A percentile compares a stretch with the other conserved stretches of the same genome.
These are phyloP conservation scores for Rubus idaeus DNA, from an alignment of 306 rosid species.

Conservation along the genomic window DNA sequence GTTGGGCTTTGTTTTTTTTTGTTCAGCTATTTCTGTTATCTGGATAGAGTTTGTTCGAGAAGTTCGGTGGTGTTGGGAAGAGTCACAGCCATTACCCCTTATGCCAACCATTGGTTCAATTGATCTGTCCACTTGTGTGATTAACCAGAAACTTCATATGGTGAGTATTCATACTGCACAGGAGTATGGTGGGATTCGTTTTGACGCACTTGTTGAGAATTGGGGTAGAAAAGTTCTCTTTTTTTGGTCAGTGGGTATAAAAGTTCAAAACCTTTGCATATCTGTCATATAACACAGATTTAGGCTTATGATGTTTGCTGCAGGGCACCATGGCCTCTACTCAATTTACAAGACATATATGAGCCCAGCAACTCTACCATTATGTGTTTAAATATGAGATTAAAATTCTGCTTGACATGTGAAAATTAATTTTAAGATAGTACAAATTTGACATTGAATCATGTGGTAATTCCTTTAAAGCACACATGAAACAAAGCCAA, in stretches of 20 bases:
- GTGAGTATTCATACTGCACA: conserved; percentile 45
- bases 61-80: conserved; percentile 99
- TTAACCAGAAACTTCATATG: conserved; percentile 91
- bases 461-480: conserved; percentile 4
- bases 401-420: conserved; percentile 1
- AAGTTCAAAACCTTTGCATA: not conserved
- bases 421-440: conserved; percentile 1
- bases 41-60: conserved; percentile 98
- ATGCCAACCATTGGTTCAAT: conserved; percentile 72
- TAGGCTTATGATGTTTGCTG: not conserved
- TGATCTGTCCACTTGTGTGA: conserved; percentile 84
- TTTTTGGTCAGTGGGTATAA: not conserved
- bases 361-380: not conserved
- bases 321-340: not conserved
- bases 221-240: not conserved
- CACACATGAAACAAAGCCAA: conserved; percentile 18
- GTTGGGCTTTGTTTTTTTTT: conserved; percentile 28
- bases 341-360: not conserved
- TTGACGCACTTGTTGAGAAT: not conserved
- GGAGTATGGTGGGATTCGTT: conserved; percentile 25
- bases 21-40: conserved; percentile 74
- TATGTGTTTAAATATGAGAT: not conserved
- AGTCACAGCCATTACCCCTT: conserved; percentile 81
- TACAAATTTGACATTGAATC: not conserved
- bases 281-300: not conserved